Evolutionary conservation across 1,284 basidiomycete genomes (phyloP), one percentile per base, ranked within the genome.

Genomic region (Termitomyces sp.): DNA sequence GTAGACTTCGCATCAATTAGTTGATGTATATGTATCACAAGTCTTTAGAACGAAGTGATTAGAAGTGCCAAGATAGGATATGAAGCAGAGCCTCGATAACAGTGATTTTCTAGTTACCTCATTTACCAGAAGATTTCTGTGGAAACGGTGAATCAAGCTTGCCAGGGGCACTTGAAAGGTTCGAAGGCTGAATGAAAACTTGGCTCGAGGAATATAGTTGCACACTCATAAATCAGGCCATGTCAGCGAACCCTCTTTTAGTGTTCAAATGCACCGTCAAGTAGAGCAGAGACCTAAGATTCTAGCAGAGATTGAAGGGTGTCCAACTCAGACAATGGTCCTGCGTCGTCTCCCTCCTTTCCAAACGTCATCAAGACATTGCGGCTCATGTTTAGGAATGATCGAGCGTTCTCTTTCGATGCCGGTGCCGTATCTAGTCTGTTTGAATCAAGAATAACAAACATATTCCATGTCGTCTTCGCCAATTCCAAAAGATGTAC

Each of bases 401-500:
- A 61, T 53, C 62, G 64, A 21, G 64, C 64, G 55, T 65, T 65
- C 30, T 58, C 58, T 46, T 64, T 67, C 31, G 61, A 53, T 15
- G 53, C 48, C 41, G 53, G 53, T 51, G 65, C 59, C 50, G 58
- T 46, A 6, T 50, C 55, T 15, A 61, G 62, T 12, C 63, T 62
- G 12, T 58, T 55, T 47, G 61, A 56, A 33, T 53, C 58, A 38
- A 62, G 63, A 53, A 65, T 61, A 64, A 73, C 51, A 74, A 73
- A 68, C 5, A 71, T 74, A 64, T 90, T 90, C 88, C 88, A 90
- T 6, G 76, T 73, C 2, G 84, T 83, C 70, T 90, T 90, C 2
- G 86, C 78, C 61, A 88, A 67, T 65, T 90, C 88, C 13, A 90
- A 66, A n/a, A 82, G 70, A 67, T 90, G 88, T 70, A 88, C 74